A percentile compares a stretch with the other conserved stretches of the same genome.
These are phyloP conservation scores for Phylloporus sp. DNA, from an alignment of 768 basidiomycete genomes.

Conservation along the genomic window DNA sequence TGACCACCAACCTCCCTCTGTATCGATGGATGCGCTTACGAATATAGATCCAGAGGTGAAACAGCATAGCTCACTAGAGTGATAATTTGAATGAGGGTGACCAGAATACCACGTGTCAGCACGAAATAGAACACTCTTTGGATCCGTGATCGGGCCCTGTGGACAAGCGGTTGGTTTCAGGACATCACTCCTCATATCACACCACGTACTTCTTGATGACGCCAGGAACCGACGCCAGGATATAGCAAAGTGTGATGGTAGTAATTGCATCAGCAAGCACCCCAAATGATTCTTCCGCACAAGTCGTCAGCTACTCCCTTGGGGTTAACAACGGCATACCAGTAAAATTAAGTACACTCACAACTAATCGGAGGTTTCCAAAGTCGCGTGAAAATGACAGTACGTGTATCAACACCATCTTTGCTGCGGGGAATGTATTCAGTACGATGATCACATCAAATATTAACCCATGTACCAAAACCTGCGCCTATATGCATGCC, in stretches of 20 bases:
- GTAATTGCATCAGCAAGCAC: slow-evolving; percentile 4
- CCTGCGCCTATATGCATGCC: neutral
- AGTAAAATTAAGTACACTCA: neutral
- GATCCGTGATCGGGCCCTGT: slow-evolving; percentile 5
- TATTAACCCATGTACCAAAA: neutral
- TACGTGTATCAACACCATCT: neutral
- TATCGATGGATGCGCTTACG: slow-evolving; percentile 1
- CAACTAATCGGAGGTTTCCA: neutral
- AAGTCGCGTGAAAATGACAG: neutral
- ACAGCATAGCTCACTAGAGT: neutral
- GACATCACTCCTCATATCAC: neutral
- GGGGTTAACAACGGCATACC: neutral
- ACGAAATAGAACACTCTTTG: slow-evolving; percentile 8
- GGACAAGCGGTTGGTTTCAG: neutral
- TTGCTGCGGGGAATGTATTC: neutral
- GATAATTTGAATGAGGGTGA: slow-evolving; percentile 8
- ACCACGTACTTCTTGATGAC: slow-evolving; percentile 4
- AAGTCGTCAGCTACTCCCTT: neutral
- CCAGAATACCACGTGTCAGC: slow-evolving; percentile 14
- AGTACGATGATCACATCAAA: neutral
- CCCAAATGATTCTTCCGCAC: slow-evolving; percentile 6
- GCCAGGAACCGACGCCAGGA: slow-evolving; percentile 8
- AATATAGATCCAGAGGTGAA: slow-evolving; percentile 2
- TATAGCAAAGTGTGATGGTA: slow-evolving; percentile 7
- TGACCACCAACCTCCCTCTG: neutral